These are phyloP conservation scores for Pseudofabraea citricarpa DNA, from an alignment of 2,329 filamentous ascomycete species.

Conservation along the genomic window DNA sequence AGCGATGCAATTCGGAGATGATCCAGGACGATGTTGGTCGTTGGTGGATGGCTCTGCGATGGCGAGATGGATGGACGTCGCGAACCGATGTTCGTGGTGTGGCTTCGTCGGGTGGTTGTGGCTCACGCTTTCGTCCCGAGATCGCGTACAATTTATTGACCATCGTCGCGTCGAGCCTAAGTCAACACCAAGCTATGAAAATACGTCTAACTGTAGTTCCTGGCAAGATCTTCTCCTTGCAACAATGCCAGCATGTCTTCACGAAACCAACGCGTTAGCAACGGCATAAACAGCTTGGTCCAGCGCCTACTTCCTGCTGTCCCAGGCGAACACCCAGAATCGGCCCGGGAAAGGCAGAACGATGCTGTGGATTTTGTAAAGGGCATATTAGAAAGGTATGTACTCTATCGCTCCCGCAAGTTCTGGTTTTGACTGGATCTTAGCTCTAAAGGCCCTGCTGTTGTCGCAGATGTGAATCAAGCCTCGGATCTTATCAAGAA, in stretches of 20 bases:
- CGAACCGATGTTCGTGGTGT: not conserved
- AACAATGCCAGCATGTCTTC: slow-evolving; percentile 29
- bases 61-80: slow-evolving; percentile 1
- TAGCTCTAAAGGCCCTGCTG: slow-evolving; percentile 24
- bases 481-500: slow-evolving; percentile 89
- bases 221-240: slow-evolving; percentile 12
- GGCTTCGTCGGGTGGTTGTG: too few species aligned
- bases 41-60: slow-evolving; percentile 14
- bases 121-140: too few species aligned
- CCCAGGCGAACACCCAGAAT: slow-evolving; percentile 61
- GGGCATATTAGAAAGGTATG: slow-evolving; percentile 36
- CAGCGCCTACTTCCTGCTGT: slow-evolving; percentile 66
- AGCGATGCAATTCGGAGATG: slow-evolving; percentile 18
- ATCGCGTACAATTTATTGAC: too few species aligned
- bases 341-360: slow-evolving; percentile 64
- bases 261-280: slow-evolving; percentile 60
- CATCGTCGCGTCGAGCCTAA: slow-evolving; percentile 3
- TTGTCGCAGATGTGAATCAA: slow-evolving; percentile 66
- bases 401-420: not conserved
- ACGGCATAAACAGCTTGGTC: slow-evolving; percentile 75
- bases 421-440: not conserved
- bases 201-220: too few species aligned
- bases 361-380: slow-evolving; percentile 48
- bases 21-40: slow-evolving; percentile 8
- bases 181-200: slow-evolving; percentile 1